A percentile compares a stretch with the other conserved stretches of the same genome.
Conservation (phyloP, 2,329 filamentous ascomycete genomes). For the Paradendryphiella salina region DNA sequence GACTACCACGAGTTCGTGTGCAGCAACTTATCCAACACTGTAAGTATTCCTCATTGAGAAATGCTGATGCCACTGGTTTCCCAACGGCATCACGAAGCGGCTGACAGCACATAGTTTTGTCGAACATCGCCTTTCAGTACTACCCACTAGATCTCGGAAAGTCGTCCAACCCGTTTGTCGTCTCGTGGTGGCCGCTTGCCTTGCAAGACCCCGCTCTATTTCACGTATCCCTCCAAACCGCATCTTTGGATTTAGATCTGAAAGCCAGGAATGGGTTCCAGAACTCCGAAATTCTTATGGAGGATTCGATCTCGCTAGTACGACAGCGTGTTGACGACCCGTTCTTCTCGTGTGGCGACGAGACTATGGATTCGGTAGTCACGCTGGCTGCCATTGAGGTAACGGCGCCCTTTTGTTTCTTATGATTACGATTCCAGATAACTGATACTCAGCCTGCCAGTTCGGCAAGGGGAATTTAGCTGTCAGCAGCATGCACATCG, state of each 20-base stretch:
- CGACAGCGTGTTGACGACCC: conserved; percentile 55
- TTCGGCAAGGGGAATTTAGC: conserved; percentile 58
- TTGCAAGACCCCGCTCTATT: conserved; percentile 61
- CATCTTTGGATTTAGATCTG: conserved; percentile 60
- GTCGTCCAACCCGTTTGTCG: conserved; percentile 60
- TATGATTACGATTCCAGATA: neutral
- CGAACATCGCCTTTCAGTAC: conserved; percentile 63
- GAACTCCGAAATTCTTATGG: conserved; percentile 60
- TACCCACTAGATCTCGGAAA: conserved; percentile 60
- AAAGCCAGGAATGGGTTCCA: conserved; percentile 57
- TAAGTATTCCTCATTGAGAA: conserved; percentile 40
- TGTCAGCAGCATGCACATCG: conserved; percentile 54
- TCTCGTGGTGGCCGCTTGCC: conserved; percentile 64
- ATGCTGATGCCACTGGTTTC: neutral
- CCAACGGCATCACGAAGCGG: neutral
- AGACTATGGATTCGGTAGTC: conserved; percentile 61
- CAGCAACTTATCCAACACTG: conserved; percentile 62
- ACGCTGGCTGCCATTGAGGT: conserved; percentile 63
- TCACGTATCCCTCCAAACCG: conserved; percentile 63
- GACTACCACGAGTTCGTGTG: conserved; percentile 56
- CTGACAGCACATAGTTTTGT: conserved; percentile 52
- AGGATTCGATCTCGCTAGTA: conserved; percentile 59
- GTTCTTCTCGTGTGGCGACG: conserved; percentile 56
- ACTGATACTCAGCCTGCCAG: conserved; percentile 34
- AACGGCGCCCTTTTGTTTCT: conserved; percentile 17